Base-by-base conservation (phyloP, 2,329 filamentous ascomycete species). In the Gaeumannomyces sp. region DNA sequence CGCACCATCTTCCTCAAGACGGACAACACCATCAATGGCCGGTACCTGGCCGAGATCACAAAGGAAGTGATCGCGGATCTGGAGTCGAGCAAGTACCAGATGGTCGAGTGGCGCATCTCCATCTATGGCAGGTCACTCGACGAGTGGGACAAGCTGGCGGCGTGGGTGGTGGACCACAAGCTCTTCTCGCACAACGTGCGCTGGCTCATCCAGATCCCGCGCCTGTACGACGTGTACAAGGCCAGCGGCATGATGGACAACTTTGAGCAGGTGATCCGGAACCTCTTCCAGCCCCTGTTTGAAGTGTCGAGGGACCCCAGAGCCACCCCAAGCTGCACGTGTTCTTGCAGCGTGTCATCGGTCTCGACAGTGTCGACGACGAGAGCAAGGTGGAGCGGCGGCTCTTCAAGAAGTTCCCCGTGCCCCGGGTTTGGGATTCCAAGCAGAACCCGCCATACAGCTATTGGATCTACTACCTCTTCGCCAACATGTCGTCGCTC, bases 101-200 rank as follows among this genome's bases (percentile, higher is more conserved):
- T 99, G 91, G 95, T 95, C 1, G 95, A 99, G 79, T 99, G 96
- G 93, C 92, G 95, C 59, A 97, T 99, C 70, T 97, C 93, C 29
- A 92, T 99, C 68, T 99, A 99, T 72, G 95, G 95, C 68, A 91
- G 92, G 73, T 90, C 90, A 3, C 83, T 96, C 57, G 89, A 96
- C 68, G 95, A 99, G 76, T 99, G 95, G 95, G 94, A 98, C 73
- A 99, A 96, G 74, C 85, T 99, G 63, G 95, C 95, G 4, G 92
- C 91, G 7, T 99, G 95, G 95, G 93, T 99, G 10, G 88, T 98
- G 22, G 94, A 98, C 79, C 97, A 98, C 81, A 98, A 97, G 78
- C 83, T 99, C 58, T 97, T 97, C 77, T 98, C 94, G 2, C 94
- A 95, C 73, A 99, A 99, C 74, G 92, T 99, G 61, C 90, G 95